Evolutionary conservation across 305 asterid genomes (phyloP).

Genomic region (Ajuga reptans): DNA sequence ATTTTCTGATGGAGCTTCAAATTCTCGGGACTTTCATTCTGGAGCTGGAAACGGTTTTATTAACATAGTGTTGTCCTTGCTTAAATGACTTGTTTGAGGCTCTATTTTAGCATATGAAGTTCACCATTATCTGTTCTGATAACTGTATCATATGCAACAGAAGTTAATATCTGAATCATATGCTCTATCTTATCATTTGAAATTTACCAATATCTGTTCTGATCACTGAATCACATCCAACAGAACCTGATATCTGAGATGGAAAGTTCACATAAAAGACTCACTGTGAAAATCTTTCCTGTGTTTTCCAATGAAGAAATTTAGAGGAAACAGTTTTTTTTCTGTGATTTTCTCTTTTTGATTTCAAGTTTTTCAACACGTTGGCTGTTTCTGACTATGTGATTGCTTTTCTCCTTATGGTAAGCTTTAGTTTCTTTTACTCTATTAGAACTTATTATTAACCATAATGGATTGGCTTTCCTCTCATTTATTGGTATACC

Average conservation of each 20-base stretch:
- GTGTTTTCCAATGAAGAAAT: not conserved
- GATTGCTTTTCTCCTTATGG: not conserved
- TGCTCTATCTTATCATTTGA: not conserved
- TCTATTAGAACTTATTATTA: not conserved
- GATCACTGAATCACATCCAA: not conserved
- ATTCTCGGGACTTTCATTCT: not conserved
- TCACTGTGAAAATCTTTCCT: not conserved
- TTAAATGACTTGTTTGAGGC: not conserved
- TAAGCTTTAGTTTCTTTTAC: not conserved
- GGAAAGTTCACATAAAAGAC: conserved; percentile 4
- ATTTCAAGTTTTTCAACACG: not conserved
- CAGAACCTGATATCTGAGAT: conserved; percentile 3
- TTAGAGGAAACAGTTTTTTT: not conserved
- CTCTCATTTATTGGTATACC: not conserved
- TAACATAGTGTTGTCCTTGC: not conserved
- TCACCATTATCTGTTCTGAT: not conserved
- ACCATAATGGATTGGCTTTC: not conserved
- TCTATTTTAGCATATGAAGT: not conserved
- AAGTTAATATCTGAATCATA: not conserved
- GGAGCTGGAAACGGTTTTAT: not conserved
- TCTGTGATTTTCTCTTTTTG: not conserved
- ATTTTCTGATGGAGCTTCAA: not conserved
- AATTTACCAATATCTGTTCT: not conserved
- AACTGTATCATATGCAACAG: not conserved
- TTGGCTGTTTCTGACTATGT: not conserved